Conservation (phyloP, 805 yeast species). For the Candida tammaniensis region DNA sequence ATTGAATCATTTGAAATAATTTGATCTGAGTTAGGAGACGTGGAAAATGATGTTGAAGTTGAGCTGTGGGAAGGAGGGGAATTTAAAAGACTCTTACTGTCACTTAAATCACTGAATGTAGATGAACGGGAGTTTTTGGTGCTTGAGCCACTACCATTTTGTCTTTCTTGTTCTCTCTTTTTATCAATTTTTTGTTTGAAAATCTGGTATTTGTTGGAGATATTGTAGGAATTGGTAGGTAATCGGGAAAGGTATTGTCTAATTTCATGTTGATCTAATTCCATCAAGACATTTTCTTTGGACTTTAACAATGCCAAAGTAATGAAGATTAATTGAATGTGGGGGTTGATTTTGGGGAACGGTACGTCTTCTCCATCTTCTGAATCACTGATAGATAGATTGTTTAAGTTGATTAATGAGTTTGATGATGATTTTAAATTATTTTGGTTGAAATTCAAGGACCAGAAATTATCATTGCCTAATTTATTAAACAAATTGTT, state of each 20-base stretch:
- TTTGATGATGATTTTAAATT: neutral
- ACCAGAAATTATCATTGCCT: conserved; percentile 68
- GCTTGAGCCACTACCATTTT: conserved; percentile 1
- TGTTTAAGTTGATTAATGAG: conserved; percentile 5
- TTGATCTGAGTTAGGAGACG: conserved; percentile 5
- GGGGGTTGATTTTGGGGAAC: conserved; percentile 66
- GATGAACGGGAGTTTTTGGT: conserved; percentile 12
- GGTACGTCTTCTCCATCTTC: conserved; percentile 32
- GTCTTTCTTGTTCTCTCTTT: conserved; percentile 15
- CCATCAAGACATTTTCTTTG: conserved; percentile 73
- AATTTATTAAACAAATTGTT: conserved; percentile 30
- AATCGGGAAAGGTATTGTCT: conserved; percentile 67
- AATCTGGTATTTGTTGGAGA: conserved; percentile 33
- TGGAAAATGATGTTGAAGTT: conserved; percentile 5
- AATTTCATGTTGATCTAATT: conserved; percentile 87
- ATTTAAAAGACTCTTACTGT: conserved; percentile 3
- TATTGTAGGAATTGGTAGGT: conserved; percentile 43
- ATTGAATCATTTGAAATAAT: conserved; percentile 28
- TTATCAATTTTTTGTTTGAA: conserved; percentile 20
- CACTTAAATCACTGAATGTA: conserved; percentile 9
- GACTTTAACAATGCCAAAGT: conserved; percentile 78
- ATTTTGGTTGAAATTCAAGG: conserved; percentile 15
- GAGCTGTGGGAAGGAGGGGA: conserved; percentile 12
- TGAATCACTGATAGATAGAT: conserved; percentile 1
- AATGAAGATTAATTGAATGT: conserved; percentile 70